Base-by-base conservation (phyloP, 1,139 yeast genomes). In the Diutina rugosa region DNA sequence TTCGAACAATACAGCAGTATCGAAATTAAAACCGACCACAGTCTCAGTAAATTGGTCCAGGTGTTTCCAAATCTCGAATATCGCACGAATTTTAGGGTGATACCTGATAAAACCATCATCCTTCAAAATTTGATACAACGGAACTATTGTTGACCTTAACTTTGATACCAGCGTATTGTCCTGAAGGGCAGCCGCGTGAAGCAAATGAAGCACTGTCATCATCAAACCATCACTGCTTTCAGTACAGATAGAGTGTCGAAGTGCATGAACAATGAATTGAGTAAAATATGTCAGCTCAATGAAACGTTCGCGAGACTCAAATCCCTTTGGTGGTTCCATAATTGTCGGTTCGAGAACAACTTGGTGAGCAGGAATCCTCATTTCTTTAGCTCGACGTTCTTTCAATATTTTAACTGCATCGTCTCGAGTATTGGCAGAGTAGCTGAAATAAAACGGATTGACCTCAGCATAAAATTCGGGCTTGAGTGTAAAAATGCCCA, bases 371-470 rank as follows among this genome's bases (percentile, higher is more conserved):
- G 75, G 71, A 3, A 72, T 64, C 1, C 72, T 69, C 0, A 71
- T 29, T 29, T 67, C 49, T 67, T 66, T 56, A 70, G 69, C 46
- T 73, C 64, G 2, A 62, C 64, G 58, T 47, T 77, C 78, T 60
- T 81, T 80, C 68, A 67, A 80, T 76, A 58, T 88, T 80, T 68
- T 87, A 29, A 80, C 74, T 12, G 84, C 82, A 57, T 80, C 97
- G 58, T 90, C 97, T 58, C 91, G 80, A 56, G 83, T 84, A 61
- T 90, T 90, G 0, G 95, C 73, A 0, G 88, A 74, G 62, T 87
- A 87, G 63, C 90, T 90, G 60, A 88, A 78, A 67, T 86, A 91
- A 64, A 84, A 91, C 0, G 97, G 96, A 65, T 91, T 91, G 35
- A 91, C 76, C 47, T 77, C 72, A 4, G 69, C 71, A 56, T 74